Evolutionary conservation across 2,329 filamentous ascomycete genomes (phyloP).

Genomic region (Metarhizium brunneum): DNA sequence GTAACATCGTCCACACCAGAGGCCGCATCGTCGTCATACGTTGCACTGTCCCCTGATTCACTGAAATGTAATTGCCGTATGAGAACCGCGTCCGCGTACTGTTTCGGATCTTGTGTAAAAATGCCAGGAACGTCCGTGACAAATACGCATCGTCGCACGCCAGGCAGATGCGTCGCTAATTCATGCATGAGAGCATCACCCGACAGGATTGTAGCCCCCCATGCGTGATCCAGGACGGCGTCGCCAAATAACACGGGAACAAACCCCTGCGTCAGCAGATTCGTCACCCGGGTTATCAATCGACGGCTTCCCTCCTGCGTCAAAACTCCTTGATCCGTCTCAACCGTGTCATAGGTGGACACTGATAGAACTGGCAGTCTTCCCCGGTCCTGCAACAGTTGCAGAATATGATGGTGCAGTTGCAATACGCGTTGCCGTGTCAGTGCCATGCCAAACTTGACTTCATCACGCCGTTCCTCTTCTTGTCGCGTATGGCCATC

Average conservation of each 20-base stretch:
- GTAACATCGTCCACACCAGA: constrained; percentile 3
- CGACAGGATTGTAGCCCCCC: constrained; percentile 3
- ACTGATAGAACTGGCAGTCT: constrained; percentile 2
- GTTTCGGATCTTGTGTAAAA: constrained; percentile 2
- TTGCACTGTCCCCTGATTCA: too few relatives aligned
- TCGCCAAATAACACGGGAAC: constrained; percentile 4
- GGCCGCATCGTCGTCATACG: neutral
- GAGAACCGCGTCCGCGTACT: neutral
- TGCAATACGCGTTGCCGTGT: too few relatives aligned
- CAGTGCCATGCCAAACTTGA: too few relatives aligned
- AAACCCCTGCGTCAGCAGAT: constrained; percentile 1
- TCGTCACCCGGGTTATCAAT: neutral
- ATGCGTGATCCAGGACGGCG: constrained; percentile 1
- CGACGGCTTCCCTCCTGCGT: neutral
- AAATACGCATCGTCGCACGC: constrained; percentile 4
- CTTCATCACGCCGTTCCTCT: too few relatives aligned
- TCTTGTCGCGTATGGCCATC: too few relatives aligned
- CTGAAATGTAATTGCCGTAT: neutral
- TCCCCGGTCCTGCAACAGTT: neutral
- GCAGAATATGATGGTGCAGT: constrained; percentile 3
- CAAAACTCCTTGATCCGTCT: constrained; percentile 1
- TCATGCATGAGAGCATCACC: constrained; percentile 4
- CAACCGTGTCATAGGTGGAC: constrained; percentile 4
- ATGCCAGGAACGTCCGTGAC: constrained; percentile 5
- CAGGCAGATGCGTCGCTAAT: neutral